These are phyloP conservation scores for Wilhelminamyces savonicus DNA, from an alignment of 805 yeast species.

Conservation along the genomic window DNA sequence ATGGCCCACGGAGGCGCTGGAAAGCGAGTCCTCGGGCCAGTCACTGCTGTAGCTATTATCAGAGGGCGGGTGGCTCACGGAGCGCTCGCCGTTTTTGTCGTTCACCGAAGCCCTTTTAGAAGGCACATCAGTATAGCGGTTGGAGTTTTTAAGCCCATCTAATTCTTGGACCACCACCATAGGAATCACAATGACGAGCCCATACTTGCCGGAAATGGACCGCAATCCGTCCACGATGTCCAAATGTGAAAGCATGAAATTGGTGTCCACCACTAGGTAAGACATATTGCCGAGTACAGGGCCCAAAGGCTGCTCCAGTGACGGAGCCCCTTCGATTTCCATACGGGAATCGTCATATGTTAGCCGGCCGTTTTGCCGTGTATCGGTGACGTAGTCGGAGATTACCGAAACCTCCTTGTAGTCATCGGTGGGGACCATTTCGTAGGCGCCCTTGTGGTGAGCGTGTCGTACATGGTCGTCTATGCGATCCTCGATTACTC, in stretches of 20 bases:
- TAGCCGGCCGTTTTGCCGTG: slow-evolving; percentile 4
- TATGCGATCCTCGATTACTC: slow-evolving; percentile 19
- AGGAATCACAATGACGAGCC: slow-evolving; percentile 60
- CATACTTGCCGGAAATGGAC: slow-evolving; percentile 30
- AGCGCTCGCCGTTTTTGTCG: too few species aligned
- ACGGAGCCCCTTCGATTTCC: slow-evolving; percentile 10
- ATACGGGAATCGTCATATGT: slow-evolving; percentile 8
- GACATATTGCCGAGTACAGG: slow-evolving; percentile 10
- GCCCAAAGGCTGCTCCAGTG: slow-evolving; percentile 10
- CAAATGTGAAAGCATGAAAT: slow-evolving; percentile 69
- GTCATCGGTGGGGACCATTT: slow-evolving; percentile 45
- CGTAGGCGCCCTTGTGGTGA: slow-evolving; percentile 12
- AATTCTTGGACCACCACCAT: slow-evolving; percentile 64
- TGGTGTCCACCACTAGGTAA: slow-evolving; percentile 71
- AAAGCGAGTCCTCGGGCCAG: slow-evolving; percentile 7
- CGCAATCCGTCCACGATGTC: slow-evolving; percentile 49
- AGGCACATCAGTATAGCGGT: slow-evolving; percentile 11
- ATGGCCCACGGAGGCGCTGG: slow-evolving; percentile 39
- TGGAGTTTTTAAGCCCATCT: slow-evolving; percentile 68
- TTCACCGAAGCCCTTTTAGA: too few species aligned
- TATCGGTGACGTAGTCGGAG: slow-evolving; percentile 29
- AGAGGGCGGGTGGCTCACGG: not conserved
- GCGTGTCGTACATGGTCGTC: slow-evolving; percentile 9
- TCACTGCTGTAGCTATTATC: too few species aligned
- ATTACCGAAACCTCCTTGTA: slow-evolving; percentile 37